phyloP scores from a whole-genome alignment of 441 rosid species.

The Erodium chrysanthum region DNA sequence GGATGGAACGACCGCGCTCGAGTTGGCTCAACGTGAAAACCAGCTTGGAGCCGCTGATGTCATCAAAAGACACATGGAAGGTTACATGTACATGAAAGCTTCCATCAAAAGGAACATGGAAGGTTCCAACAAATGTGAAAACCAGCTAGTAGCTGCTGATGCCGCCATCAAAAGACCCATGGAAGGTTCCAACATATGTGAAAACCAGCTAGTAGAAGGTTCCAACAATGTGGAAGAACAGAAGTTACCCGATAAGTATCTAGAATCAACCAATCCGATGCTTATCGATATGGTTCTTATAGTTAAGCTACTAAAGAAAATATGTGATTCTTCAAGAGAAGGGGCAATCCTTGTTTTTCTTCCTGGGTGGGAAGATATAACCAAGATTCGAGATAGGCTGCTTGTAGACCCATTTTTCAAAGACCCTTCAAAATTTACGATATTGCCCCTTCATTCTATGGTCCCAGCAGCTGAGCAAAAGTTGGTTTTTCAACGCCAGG shows the following conservation, averaged over 20 bases:
- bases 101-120: no score
- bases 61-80: constrained; percentile 39
- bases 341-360: constrained; percentile 94
- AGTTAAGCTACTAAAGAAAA: constrained; percentile 57
- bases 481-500: constrained; percentile 61
- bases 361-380: constrained; percentile 98
- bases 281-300: constrained; percentile 64
- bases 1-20: constrained; percentile 58
- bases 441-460: constrained; percentile 91
- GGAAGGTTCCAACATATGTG: no score
- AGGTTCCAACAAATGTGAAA: no score
- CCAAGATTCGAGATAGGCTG: constrained; percentile 48
- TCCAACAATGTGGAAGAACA: constrained; percentile 35
- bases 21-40: constrained; percentile 58
- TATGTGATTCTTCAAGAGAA: constrained; percentile 56
- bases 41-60: constrained; percentile 60
- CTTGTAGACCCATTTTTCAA: constrained; percentile 43
- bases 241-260: constrained; percentile 54
- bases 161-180: no score
- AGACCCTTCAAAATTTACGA: constrained; percentile 46
- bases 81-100: not conserved
- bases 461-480: constrained; percentile 79
- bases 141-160: no score
- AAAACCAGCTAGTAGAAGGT: no score
- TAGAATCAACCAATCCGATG: constrained; percentile 47